phyloP scores from a whole-genome alignment of 257 asterid genomes.

The Salvia splendens region DNA sequence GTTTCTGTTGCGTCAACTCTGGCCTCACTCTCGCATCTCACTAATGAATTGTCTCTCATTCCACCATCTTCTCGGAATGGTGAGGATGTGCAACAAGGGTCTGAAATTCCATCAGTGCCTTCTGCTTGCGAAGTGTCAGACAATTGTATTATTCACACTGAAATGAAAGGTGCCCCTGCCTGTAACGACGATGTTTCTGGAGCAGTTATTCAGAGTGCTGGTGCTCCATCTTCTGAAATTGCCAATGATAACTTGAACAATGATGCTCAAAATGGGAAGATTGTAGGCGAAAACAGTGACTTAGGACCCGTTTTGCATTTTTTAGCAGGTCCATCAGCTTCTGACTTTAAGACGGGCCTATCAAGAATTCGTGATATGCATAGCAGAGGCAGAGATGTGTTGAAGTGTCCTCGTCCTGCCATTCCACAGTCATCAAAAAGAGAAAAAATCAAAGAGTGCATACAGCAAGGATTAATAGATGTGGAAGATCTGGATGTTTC shows the following conservation, averaged over 20 bases:
- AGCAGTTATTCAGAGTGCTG: constrained; percentile 41
- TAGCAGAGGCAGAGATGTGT: constrained; percentile 43
- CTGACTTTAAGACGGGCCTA: constrained; percentile 49
- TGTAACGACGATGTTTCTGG: constrained; percentile 43
- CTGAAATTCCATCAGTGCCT: constrained; percentile 56
- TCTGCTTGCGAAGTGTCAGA: constrained; percentile 56
- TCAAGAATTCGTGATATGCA: constrained; percentile 51
- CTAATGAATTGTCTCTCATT: constrained; percentile 52
- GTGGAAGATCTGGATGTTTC: constrained; percentile 57
- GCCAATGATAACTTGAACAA: constrained; percentile 49
- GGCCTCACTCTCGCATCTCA: constrained; percentile 64
- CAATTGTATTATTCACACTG: constrained; percentile 46
- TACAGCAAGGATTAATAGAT: constrained; percentile 62
- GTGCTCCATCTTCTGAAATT: constrained; percentile 45
- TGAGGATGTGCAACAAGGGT: constrained; percentile 54
- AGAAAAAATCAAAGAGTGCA: constrained; percentile 62
- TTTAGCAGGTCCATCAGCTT: constrained; percentile 50
- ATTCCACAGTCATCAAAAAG: constrained; percentile 55
- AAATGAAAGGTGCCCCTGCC: constrained; percentile 62
- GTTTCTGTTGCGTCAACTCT: constrained; percentile 77
- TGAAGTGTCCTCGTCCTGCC: constrained; percentile 49
- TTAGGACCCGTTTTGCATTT: constrained; percentile 53
- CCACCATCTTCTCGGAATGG: constrained; percentile 59
- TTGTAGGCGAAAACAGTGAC: constrained; percentile 46
- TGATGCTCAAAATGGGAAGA: constrained; percentile 55